Percentiles rank a stretch among this genome's conserved stretches.
Conservation (phyloP, 73 alveolate genomes). For the Tetrahymena malaccensis region DNA sequence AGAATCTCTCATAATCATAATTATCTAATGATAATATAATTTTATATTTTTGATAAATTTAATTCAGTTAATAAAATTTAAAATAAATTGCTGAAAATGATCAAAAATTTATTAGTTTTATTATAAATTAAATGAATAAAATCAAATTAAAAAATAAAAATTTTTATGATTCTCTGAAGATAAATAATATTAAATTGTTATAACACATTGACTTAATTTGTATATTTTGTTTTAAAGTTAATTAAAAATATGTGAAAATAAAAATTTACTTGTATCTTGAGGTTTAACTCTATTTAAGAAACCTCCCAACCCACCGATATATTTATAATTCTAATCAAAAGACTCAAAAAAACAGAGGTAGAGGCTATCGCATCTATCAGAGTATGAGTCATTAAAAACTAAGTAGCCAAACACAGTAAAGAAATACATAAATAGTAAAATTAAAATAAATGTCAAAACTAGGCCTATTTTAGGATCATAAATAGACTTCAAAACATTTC, state of each 20-base stretch:
- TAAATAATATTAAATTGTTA: too few relatives aligned
- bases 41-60: too few relatives aligned
- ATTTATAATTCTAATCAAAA: slow-evolving; percentile 63
- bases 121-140: too few relatives aligned
- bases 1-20: slow-evolving; percentile 31
- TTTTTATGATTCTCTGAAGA: too few relatives aligned
- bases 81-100: too few relatives aligned
- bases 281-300: slow-evolving; percentile 23
- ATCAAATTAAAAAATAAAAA: too few relatives aligned
- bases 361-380: slow-evolving; percentile 45
- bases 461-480: slow-evolving; percentile 67
- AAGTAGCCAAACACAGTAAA: slow-evolving; percentile 50
- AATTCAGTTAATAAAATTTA: too few relatives aligned
- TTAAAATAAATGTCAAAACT: slow-evolving; percentile 51
- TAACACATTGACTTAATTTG: too few relatives aligned
- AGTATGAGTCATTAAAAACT: slow-evolving; percentile 37
- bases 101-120: too few relatives aligned
- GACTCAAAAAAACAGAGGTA: slow-evolving; percentile 51
- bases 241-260: background rate
- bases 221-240: too few relatives aligned
- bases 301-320: slow-evolving; percentile 76
- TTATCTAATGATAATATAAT: background rate
- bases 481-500: slow-evolving; percentile 61
- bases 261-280: background rate
- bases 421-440: slow-evolving; percentile 50